A percentile compares a stretch with the other conserved stretches of the same genome.
Conservation (phyloP, 495 filamentous ascomycete genomes). For the Parathielavia appendiculata region DNA sequence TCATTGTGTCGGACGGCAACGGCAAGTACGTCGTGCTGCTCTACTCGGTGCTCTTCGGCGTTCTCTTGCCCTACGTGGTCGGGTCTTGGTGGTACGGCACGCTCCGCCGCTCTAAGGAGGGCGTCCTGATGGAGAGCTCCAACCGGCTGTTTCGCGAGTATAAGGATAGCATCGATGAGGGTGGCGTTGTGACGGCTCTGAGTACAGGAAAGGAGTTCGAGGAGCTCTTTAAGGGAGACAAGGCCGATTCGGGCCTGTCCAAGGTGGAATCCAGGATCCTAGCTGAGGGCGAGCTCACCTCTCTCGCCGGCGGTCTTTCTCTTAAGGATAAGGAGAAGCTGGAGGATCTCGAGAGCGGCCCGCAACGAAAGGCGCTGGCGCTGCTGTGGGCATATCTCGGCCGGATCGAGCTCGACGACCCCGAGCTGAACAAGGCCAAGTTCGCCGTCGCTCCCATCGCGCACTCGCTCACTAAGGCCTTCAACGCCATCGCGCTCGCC, state of each 20-base stretch:
- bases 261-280: conserved; percentile 77
- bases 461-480: conserved; percentile 75
- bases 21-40: conserved; percentile 92
- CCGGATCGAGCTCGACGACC: conserved; percentile 69
- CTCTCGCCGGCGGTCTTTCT: conserved; percentile 52
- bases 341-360: conserved; percentile 61
- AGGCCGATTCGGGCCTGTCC: conserved; percentile 65
- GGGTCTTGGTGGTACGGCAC: conserved; percentile 99
- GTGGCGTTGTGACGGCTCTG: conserved; percentile 71
- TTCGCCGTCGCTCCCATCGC: conserved; percentile 80
- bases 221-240: conserved; percentile 60
- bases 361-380: conserved; percentile 76
- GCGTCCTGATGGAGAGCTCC: conserved; percentile 82
- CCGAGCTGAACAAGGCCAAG: conserved; percentile 66
- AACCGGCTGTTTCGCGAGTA: conserved; percentile 92
- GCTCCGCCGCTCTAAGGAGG: conserved; percentile 84
- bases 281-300: conserved; percentile 47
- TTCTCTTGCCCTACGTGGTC: conserved; percentile 86
- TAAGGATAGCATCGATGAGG: conserved; percentile 71
- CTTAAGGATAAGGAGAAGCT: conserved; percentile 67
- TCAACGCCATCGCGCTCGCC: conserved; percentile 77
- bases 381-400: conserved; percentile 94
- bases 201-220: conserved; percentile 79
- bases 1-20: conserved; percentile 87
- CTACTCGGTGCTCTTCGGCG: conserved; percentile 80